phyloP scores from a whole-genome alignment of 108 stramenopile species.

The Stephanodiscus triporus region DNA sequence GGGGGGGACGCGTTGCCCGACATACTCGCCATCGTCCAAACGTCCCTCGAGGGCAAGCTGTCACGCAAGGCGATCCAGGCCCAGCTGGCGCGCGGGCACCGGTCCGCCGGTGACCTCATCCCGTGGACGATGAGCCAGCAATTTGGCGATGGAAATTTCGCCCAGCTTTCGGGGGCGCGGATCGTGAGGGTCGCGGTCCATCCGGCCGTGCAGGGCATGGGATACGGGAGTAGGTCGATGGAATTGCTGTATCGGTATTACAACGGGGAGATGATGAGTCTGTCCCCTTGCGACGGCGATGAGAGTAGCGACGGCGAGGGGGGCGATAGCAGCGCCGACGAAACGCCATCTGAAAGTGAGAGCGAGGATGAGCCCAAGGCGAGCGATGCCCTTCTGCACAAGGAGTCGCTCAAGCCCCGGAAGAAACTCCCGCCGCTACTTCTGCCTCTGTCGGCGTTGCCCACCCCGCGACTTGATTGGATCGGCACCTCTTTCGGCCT shows the following conservation, averaged over 20 bases:
- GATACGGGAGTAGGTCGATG: constrained; percentile 95
- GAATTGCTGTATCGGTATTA: constrained; percentile 91
- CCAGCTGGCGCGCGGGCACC: constrained; percentile 91
- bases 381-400: constrained; percentile 57
- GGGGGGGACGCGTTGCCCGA: constrained; percentile 77
- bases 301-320: constrained; percentile 49
- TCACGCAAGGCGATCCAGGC: constrained; percentile 91
- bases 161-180: constrained; percentile 93
- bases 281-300: constrained; percentile 50
- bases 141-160: constrained; percentile 97
- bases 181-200: constrained; percentile 98
- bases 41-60: constrained; percentile 96
- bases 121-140: constrained; percentile 99
- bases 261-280: constrained; percentile 92
- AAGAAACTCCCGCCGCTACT: constrained; percentile 97
- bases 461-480: constrained; percentile 95
- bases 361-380: constrained; percentile 54
- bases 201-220: constrained; percentile 96
- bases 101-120: constrained; percentile 97
- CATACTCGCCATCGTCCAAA: constrained; percentile 87
- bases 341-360: constrained; percentile 45
- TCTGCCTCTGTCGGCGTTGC: constrained; percentile 83
- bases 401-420: constrained; percentile 88
- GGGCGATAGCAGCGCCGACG: constrained; percentile 46
- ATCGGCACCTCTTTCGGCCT: constrained; percentile 96